Conservation (phyloP, 2,329 filamentous ascomycete genomes). For the Nemania sp. region DNA sequence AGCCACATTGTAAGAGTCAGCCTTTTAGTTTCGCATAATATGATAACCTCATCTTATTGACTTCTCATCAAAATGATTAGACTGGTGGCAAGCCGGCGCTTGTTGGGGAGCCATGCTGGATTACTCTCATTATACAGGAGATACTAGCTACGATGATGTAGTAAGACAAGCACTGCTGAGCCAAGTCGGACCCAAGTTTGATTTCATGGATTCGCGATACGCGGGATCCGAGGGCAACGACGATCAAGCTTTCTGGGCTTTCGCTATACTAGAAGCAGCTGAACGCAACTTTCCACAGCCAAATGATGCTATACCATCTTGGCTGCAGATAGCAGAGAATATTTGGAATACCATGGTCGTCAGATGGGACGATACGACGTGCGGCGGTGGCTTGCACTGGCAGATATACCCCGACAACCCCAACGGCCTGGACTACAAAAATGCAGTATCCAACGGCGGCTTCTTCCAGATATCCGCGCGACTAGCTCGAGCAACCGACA, state of each 20-base stretch:
- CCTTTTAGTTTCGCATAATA: background rate
- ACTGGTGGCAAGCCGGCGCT: conserved; percentile 69
- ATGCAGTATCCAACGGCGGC: conserved; percentile 78
- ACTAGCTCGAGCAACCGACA: conserved; percentile 69
- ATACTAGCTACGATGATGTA: conserved; percentile 62
- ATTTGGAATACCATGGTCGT: conserved; percentile 71
- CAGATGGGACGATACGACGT: conserved; percentile 71
- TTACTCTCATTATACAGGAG: conserved; percentile 69
- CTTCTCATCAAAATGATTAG: conserved; percentile 19
- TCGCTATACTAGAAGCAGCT: conserved; percentile 67
- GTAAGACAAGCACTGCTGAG: conserved; percentile 62
- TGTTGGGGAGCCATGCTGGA: conserved; percentile 70
- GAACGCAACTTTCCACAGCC: conserved; percentile 69
- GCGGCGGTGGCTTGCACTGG: conserved; percentile 76
- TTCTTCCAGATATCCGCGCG: conserved; percentile 81
- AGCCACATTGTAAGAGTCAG: conserved; percentile 57
- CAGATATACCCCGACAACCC: conserved; percentile 77
- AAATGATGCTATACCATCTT: conserved; percentile 58
- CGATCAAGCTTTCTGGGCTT: conserved; percentile 75
- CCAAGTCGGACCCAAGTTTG: conserved; percentile 58
- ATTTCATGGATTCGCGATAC: conserved; percentile 63
- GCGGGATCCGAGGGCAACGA: conserved; percentile 70
- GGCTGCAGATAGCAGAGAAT: conserved; percentile 69
- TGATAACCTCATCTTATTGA: conserved; percentile 13
- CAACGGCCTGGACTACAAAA: conserved; percentile 81